phyloP scores from a whole-genome alignment of 352 stramenopile species.

The Achlya hypogyna region DNA sequence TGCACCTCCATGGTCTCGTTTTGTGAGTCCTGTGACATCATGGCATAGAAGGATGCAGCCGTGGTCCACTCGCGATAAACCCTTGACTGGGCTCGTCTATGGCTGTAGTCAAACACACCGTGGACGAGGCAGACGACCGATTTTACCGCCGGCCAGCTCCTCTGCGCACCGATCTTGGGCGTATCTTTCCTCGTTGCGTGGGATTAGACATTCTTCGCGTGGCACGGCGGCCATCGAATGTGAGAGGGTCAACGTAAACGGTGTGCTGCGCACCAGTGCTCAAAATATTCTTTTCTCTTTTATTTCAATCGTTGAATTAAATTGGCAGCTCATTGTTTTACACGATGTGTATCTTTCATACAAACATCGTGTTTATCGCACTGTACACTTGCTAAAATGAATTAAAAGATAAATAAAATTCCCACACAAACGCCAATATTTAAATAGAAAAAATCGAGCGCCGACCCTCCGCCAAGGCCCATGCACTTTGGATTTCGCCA shows the following conservation, averaged over 20 bases:
- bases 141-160: no score
- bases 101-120: no score
- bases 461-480: no score
- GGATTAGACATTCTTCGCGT: not conserved
- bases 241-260: not conserved
- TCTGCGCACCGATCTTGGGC: not conserved
- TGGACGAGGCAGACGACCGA: no score
- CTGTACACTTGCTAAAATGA: not conserved
- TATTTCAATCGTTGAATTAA: not conserved
- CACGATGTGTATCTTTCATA: not conserved
- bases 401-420: not conserved
- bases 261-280: not conserved
- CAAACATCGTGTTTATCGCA: not conserved
- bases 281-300: not conserved
- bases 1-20: no score
- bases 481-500: constrained; percentile 21
- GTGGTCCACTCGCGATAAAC: no score
- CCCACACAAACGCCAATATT: not conserved
- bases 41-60: no score
- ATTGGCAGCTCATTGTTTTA: not conserved
- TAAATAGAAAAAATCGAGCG: not conserved
- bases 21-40: no score
- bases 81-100: no score
- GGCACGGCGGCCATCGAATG: not conserved
- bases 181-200: not conserved